phyloP scores from a whole-genome alignment of 2,329 filamentous ascomycete genomes.

The Trichoderma sp. region DNA sequence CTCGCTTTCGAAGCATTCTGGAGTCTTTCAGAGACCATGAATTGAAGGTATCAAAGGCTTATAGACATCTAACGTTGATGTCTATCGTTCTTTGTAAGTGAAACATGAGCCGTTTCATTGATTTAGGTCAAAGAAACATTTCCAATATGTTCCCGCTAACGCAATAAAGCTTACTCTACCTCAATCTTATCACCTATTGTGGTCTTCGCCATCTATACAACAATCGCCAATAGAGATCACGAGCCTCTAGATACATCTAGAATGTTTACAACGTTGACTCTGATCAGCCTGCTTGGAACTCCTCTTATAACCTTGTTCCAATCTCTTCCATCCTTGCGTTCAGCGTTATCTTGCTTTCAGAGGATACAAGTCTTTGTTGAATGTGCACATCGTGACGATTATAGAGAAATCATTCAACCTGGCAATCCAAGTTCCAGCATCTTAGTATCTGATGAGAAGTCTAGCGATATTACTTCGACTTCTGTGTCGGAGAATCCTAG shows the following conservation, averaged over 20 bases:
- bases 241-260: neutral
- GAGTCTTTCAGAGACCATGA: neutral
- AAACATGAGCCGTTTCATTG: neutral
- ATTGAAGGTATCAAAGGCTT: neutral
- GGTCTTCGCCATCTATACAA: neutral
- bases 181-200: neutral
- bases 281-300: neutral
- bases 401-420: neutral
- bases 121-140: neutral
- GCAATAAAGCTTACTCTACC: neutral
- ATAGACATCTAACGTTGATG: neutral
- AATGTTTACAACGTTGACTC: neutral
- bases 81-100: neutral
- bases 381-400: neutral
- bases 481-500: neutral
- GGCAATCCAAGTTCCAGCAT: neutral
- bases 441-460: neutral
- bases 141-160: neutral
- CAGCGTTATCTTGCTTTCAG: neutral
- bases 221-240: neutral
- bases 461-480: neutral
- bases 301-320: neutral
- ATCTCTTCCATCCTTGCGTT: neutral
- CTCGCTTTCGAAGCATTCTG: neutral
- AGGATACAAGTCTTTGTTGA: neutral